Base-by-base conservation (phyloP, 331 rosid genomes). In the Malus hybrid region DNA sequence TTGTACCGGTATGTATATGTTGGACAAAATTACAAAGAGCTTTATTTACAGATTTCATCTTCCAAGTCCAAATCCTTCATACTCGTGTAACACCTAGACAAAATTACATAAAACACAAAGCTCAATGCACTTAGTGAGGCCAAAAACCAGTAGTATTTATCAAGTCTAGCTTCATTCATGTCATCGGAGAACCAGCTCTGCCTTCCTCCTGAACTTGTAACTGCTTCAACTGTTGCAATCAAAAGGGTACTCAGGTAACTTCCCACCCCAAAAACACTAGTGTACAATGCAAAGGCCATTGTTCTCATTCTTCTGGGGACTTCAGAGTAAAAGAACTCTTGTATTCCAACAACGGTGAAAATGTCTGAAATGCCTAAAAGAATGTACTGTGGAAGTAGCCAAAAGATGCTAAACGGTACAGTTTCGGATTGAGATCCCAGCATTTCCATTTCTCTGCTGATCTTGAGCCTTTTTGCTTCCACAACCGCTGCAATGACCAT, bases 321-420 rank as follows among this genome's bases (percentile, higher is more conserved):
- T 75, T 94, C 96, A 18, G 90, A 82, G 83, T 90, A 94, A 61
- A 94, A 94, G 22, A 92, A 94, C 75, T 94, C 99, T n/a, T 94
- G 97, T 97, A 94, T 94, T 3, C 97, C 99, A 56, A 94, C 97
- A 22, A 92, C 97, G 1, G 97, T 94, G 82, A 94, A 94, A 72
- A 92, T 92, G 75, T 92, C 99, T 11, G 97, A 90, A 46, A 94
- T 70, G 5, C 99, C 99, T 6, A 94, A 76, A 7, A 94, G 85
- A 57, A 94, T 84, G 72, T 94, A 94, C 36, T 94, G 99, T 10
- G 99, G 99, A 7, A 94, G 68, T 76, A 94, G 29, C 97, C 97
- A 94, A 69, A 94, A 90, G 46, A 94, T 94, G 83, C 99, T 90
- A 1, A 94, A 75, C 4, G 89, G 85, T 13, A 84, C 94, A 0